A percentile compares a stretch with the other conserved stretches of the same genome.
Conservation (phyloP, 495 filamentous ascomycete genomes). For the Neurospora cerealis region DNA sequence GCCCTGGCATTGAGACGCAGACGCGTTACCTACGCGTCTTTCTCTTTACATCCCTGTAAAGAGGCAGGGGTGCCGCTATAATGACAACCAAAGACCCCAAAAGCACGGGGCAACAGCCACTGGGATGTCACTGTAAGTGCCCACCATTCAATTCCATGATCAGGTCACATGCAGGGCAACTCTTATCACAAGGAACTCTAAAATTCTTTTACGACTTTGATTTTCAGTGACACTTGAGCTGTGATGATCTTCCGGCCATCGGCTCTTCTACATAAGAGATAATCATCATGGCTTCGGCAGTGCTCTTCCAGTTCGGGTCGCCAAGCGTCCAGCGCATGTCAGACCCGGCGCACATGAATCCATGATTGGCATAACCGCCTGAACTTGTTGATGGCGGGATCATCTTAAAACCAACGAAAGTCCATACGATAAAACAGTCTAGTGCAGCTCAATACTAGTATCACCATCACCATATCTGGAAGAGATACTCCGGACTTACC, state of each 20-base stretch:
- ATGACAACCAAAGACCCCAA: background rate
- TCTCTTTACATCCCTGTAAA: background rate
- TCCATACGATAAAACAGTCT: background rate
- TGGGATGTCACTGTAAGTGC: background rate
- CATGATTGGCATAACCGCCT: background rate
- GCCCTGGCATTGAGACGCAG: background rate
- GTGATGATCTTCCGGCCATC: background rate
- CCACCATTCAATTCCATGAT: background rate
- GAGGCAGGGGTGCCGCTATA: background rate
- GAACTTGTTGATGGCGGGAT: background rate
- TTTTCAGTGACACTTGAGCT: background rate
- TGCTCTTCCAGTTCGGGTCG: background rate
- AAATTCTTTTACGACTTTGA: background rate
- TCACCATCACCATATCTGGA: background rate
- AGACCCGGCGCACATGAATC: background rate
- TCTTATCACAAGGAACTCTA: background rate
- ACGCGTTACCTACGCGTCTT: background rate
- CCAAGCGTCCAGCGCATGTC: background rate
- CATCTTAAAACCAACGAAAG: background rate
- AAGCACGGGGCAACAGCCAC: background rate
- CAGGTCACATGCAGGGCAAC: background rate
- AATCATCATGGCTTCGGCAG: background rate
- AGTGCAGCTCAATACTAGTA: background rate
- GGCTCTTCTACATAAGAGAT: background rate
- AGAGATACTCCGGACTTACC: background rate